Evolutionary conservation across 208 protist species (phyloP).

Genomic region (Tritrichomonas foetus): DNA sequence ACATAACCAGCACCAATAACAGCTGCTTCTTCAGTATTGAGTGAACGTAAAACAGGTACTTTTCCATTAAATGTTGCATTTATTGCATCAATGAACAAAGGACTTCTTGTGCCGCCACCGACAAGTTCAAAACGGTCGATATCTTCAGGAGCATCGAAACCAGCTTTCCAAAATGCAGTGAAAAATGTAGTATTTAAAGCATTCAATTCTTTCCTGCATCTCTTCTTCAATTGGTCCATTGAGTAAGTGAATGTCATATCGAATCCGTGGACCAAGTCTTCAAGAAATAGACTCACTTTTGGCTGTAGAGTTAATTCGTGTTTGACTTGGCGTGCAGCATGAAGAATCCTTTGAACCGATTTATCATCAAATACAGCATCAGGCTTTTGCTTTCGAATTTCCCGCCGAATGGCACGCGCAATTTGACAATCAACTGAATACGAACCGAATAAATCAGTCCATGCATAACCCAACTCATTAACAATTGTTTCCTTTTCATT

Average conservation of each 20-base stretch:
- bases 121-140: not conserved
- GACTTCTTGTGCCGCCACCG: not conserved
- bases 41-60: not conserved
- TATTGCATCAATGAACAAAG: not conserved
- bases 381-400: not conserved
- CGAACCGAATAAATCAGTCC: not conserved
- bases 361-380: not conserved
- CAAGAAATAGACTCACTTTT: not conserved
- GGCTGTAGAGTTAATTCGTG: not conserved
- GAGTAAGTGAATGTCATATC: not conserved
- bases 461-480: not conserved
- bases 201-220: not conserved
- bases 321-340: not conserved
- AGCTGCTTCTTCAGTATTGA: not conserved
- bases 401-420: not conserved
- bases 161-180: not conserved
- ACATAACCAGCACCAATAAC: not conserved
- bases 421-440: not conserved
- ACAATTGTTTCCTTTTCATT: not conserved
- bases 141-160: not conserved
- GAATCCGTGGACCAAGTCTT: not conserved
- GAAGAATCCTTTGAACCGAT: not conserved
- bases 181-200: not conserved
- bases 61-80: not conserved
- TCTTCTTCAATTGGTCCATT: not conserved